Percentiles rank a stretch among this genome's conserved stretches.
Conservation (phyloP, 768 basidiomycete species). For the Termitomyces sp. region DNA sequence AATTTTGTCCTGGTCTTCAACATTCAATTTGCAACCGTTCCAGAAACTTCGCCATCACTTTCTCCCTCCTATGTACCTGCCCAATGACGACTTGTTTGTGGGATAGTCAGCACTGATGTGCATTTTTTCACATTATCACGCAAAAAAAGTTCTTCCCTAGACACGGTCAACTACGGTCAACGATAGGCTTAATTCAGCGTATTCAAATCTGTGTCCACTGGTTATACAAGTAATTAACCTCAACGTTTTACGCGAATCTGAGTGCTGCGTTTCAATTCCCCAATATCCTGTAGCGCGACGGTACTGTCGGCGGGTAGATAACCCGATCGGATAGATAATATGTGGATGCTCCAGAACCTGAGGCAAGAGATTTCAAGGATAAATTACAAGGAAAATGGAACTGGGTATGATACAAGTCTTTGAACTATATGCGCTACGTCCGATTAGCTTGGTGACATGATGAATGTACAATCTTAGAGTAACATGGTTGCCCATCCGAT, state of each 20-base stretch:
- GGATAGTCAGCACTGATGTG: too few relatives aligned
- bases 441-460: not conserved
- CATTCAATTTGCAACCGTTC: not conserved
- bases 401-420: not conserved
- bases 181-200: not conserved
- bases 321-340: not conserved
- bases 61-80: too few relatives aligned
- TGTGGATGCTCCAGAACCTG: not conserved
- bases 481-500: conserved; percentile 4
- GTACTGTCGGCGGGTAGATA: not conserved
- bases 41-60: too few relatives aligned
- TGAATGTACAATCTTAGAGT: not conserved
- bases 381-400: not conserved
- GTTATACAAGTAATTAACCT: not conserved
- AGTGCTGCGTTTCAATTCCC: too few relatives aligned
- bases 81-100: too few relatives aligned
- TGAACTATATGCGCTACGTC: not conserved
- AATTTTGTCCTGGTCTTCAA: not conserved
- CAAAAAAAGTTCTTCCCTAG: not conserved
- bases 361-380: not conserved
- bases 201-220: not conserved
- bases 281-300: too few relatives aligned
- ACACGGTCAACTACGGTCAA: not conserved
- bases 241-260: not conserved
- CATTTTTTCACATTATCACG: too few relatives aligned